Base-by-base conservation (phyloP, 805 yeast genomes). In the Yamadazyma paraphyllophila region DNA sequence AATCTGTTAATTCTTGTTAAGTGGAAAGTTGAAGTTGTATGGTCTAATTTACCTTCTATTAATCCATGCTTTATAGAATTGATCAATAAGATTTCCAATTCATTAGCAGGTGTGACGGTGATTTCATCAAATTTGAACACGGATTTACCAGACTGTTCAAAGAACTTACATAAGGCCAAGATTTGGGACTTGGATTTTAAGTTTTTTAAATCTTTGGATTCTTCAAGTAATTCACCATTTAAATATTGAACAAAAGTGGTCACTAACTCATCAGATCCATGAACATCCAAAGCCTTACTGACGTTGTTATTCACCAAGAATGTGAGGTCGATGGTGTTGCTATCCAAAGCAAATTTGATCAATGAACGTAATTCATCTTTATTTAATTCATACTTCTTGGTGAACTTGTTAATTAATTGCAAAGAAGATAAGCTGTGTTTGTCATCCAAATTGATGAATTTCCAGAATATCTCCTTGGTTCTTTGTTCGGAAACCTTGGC, bases 31-130 rank as follows among this genome's bases (percentile, higher is more conserved):
- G 67, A 65, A 31, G 66, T 68, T 36, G 71, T 61, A 58, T 72
- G 77, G 57, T 71, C 69, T 52, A 72, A 64, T 53, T 70, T 71
- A 43, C 76, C 77, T 58, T 71, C 75, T 42, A 72, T 56, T 41
- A 72, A 69, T 36, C 71, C 72, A n/a, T 69, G 61, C 54, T 69
- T 70, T 50, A 72, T 71, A 32, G 74, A 62, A 52, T 67, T 68
- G 34, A 72, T 65, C 50, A 72, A 58, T 47, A 71, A 61, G 37
- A 62, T 56, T 55, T 72, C 77, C 39, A 71, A 64, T 41, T 68
- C 73, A 31, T 56, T 48, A 12, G 65, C 45, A 3, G 61, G 49
- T 11, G 60, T 59, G 46, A 63, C 59, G 26, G 75, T 71, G 35
- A 72, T 61, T 39, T 71, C 75, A 38, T 50, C 53, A 57, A 69